Evolutionary conservation across 1,284 basidiomycete genomes (phyloP).

Genomic region (Ustilago nuda): DNA sequence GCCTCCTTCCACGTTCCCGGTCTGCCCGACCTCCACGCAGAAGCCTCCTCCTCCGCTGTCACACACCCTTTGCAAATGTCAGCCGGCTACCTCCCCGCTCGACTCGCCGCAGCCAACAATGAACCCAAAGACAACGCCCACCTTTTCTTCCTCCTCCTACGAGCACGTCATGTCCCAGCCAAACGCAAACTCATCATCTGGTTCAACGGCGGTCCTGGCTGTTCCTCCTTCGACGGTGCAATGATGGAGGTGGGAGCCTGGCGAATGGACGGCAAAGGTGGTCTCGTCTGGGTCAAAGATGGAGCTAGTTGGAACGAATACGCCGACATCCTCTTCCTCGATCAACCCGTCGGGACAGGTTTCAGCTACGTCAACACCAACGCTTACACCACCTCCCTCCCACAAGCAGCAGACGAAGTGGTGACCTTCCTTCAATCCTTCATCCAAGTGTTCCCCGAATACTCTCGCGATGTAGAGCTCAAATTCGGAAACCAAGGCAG

Average conservation of each 20-base stretch:
- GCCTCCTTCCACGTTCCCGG: slow-evolving; percentile 52
- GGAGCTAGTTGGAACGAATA: slow-evolving; percentile 99
- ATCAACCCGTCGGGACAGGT: slow-evolving; percentile 96
- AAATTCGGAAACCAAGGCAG: slow-evolving; percentile 70
- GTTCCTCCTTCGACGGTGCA: slow-evolving; percentile 94
- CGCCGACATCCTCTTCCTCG: slow-evolving; percentile 94
- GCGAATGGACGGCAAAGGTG: slow-evolving; percentile 78
- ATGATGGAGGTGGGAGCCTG: slow-evolving; percentile 99
- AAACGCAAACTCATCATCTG: slow-evolving; percentile 91
- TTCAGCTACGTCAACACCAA: slow-evolving; percentile 89
- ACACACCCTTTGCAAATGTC: slow-evolving; percentile 54
- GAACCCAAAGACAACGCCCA: slow-evolving; percentile 74
- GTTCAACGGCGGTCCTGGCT: slow-evolving; percentile 97
- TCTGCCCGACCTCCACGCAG: slow-evolving; percentile 45
- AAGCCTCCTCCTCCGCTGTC: slow-evolving; percentile 24
- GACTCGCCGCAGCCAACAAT: slow-evolving; percentile 19
- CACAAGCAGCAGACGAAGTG: slow-evolving; percentile 82
- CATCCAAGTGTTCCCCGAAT: slow-evolving; percentile 90
- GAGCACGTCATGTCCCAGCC: slow-evolving; percentile 86
- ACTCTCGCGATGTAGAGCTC: slow-evolving; percentile 70
- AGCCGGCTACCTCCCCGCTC: slow-evolving; percentile 63
- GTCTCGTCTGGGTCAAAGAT: slow-evolving; percentile 75
- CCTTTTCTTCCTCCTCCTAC: slow-evolving; percentile 89
- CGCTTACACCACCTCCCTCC: slow-evolving; percentile 77
- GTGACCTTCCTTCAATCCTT: slow-evolving; percentile 87